phyloP scores from a whole-genome alignment of 768 basidiomycete species.

The Austroboletus festivus region DNA sequence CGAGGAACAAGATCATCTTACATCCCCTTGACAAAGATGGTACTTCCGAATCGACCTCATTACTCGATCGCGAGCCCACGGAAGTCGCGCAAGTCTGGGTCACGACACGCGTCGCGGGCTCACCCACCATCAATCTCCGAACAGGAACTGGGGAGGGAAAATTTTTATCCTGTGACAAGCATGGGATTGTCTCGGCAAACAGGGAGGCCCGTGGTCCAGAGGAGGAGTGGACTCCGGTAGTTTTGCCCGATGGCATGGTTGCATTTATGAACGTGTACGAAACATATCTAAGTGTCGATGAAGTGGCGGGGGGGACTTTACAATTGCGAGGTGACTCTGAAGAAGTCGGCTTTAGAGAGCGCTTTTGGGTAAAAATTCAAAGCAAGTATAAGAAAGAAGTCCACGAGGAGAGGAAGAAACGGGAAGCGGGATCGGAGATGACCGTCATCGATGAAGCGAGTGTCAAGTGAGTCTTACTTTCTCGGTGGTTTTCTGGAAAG shows the following conservation, averaged over 20 bases:
- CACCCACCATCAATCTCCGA: slow-evolving; percentile 80
- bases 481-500: background rate
- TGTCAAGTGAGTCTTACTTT: slow-evolving; percentile 57
- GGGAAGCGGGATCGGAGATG: slow-evolving; percentile 51
- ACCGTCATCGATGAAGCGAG: slow-evolving; percentile 66
- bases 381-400: slow-evolving; percentile 86
- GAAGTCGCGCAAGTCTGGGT: slow-evolving; percentile 94
- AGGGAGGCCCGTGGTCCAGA: slow-evolving; percentile 89
- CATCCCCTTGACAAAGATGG: slow-evolving; percentile 62
- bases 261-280: slow-evolving; percentile 88
- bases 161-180: slow-evolving; percentile 84
- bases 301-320: slow-evolving; percentile 78
- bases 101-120: slow-evolving; percentile 78
- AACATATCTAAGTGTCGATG: slow-evolving; percentile 82
- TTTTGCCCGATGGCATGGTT: slow-evolving; percentile 81
- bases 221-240: slow-evolving; percentile 89
- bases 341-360: slow-evolving; percentile 78
- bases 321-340: slow-evolving; percentile 82
- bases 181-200: slow-evolving; percentile 80
- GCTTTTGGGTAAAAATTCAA: slow-evolving; percentile 89
- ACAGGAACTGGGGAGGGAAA: slow-evolving; percentile 87
- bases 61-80: slow-evolving; percentile 68
- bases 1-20: slow-evolving; percentile 69
- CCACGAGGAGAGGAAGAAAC: slow-evolving; percentile 69
- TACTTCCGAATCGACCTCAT: slow-evolving; percentile 36